Conservation (phyloP, 106 monocot species). For the Alisma plantagoaquatica region DNA sequence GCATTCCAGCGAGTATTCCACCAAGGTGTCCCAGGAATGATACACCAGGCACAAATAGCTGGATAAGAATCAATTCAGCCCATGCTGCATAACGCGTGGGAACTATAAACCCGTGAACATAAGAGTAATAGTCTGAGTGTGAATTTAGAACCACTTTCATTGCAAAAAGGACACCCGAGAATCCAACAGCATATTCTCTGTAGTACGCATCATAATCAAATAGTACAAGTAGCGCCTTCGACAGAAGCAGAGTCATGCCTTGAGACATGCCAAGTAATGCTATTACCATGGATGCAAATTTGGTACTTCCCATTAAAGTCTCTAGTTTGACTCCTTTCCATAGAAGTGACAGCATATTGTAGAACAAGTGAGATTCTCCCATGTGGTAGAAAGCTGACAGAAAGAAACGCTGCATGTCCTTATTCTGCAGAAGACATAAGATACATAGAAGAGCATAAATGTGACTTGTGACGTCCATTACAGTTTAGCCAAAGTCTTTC, state of each 20-base stretch:
- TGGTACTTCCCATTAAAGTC: constrained; percentile 66
- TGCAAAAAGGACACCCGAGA: constrained; percentile 90
- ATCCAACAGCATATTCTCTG: constrained; percentile 59
- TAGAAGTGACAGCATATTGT: constrained; percentile 96
- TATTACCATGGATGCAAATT: constrained; percentile 78
- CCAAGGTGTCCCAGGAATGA: constrained; percentile 89
- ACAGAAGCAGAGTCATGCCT: constrained; percentile 66
- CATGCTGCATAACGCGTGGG: constrained; percentile 80
- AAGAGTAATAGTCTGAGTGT: constrained; percentile 32
- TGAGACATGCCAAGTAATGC: constrained; percentile 72
- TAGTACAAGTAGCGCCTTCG: constrained; percentile 51
- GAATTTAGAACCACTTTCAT: constrained; percentile 82
- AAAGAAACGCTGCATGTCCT: constrained; percentile 76
- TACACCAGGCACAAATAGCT: constrained; percentile 64
- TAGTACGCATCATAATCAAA: constrained; percentile 73
- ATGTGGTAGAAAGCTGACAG: constrained; percentile 88
- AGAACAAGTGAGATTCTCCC: constrained; percentile 78
- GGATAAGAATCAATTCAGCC: constrained; percentile 81
- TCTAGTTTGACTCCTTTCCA: constrained; percentile 97
- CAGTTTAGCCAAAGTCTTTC: too few relatives aligned
- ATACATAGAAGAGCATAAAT: too few relatives aligned
- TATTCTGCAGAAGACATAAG: constrained; percentile 41
- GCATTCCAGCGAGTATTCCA: constrained; percentile 81
- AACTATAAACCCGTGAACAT: constrained; percentile 50
- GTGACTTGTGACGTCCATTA: too few relatives aligned